Evolutionary conservation across 225 moss, liverwort and hornwort species (phyloP).

Genomic region (Pseudisothecium myosuroides): DNA sequence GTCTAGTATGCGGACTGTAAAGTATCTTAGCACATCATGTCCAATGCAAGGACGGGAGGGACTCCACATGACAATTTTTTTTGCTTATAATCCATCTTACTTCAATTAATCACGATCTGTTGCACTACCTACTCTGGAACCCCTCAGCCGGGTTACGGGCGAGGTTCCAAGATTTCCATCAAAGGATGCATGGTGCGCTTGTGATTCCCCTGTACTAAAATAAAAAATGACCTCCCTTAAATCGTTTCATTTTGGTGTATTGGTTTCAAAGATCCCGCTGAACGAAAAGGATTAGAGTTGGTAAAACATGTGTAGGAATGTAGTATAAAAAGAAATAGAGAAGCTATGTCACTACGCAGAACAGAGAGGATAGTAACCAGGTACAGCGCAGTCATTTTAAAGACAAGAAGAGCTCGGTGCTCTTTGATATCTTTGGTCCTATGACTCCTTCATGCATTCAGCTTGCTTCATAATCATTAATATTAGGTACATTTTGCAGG

Average conservation of each 20-base stretch:
- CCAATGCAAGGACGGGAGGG: not conserved
- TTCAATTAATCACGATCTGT: not conserved
- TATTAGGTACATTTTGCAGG: conserved; percentile 13
- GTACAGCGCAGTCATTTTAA: not conserved
- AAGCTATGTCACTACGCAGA: not conserved
- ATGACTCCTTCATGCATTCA: not conserved
- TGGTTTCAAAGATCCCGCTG: not conserved
- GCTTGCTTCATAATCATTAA: not conserved
- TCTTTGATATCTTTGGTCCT: not conserved
- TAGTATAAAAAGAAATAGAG: not conserved
- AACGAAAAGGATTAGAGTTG: not conserved
- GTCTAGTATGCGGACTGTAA: not conserved
- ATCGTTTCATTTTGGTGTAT: not conserved
- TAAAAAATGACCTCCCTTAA: not conserved
- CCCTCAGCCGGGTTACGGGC: not conserved
- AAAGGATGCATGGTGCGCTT: not conserved
- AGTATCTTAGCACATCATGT: not conserved
- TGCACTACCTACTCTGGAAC: not conserved
- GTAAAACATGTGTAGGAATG: not conserved
- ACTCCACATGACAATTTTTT: not conserved
- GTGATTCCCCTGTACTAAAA: not conserved
- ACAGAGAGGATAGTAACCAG: not conserved
- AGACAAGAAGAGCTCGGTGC: not conserved
- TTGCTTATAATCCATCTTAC: not conserved
- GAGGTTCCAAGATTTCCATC: not conserved